These are phyloP conservation scores for Butyriboletus loyo DNA, from an alignment of 768 basidiomycete species.

Conservation along the genomic window DNA sequence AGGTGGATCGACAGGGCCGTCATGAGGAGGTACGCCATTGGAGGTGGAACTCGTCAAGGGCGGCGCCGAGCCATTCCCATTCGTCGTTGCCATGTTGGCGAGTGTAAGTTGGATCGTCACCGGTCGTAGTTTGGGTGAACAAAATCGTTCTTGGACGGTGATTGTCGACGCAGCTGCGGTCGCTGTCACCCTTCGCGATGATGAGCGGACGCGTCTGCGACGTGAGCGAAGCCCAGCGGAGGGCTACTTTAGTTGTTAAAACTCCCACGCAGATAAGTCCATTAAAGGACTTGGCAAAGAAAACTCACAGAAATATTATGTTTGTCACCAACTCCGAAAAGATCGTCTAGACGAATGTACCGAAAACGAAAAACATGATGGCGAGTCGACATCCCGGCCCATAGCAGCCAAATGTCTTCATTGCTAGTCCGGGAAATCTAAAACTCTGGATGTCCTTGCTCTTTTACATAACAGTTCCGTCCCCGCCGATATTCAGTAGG, in stretches of 20 bases:
- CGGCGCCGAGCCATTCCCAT: conserved; percentile 23
- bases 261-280: conserved; percentile 22
- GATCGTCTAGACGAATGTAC: not conserved
- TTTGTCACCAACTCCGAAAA: not conserved
- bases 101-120: conserved; percentile 7
- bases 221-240: not conserved
- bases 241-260: conserved; percentile 6
- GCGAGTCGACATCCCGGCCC: not conserved
- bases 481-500: not conserved
- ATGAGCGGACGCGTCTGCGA: conserved; percentile 25
- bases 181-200: conserved; percentile 23
- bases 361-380: not conserved
- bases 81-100: conserved; percentile 21
- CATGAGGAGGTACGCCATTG: conserved; percentile 25
- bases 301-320: not conserved
- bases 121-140: conserved; percentile 10
- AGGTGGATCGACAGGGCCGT: conserved; percentile 37
- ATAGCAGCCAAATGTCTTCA: not conserved
- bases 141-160: conserved; percentile 1
- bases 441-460: not conserved
- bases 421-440: not conserved
- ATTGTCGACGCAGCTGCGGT: conserved; percentile 8
- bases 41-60: conserved; percentile 29
- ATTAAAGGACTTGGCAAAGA: conserved; percentile 7
- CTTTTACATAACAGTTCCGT: not conserved